Evolutionary conservation across 2,329 filamentous ascomycete species (phyloP), one percentile per base, ranked within the genome.

Genomic region (Colletotrichum aenigma): DNA sequence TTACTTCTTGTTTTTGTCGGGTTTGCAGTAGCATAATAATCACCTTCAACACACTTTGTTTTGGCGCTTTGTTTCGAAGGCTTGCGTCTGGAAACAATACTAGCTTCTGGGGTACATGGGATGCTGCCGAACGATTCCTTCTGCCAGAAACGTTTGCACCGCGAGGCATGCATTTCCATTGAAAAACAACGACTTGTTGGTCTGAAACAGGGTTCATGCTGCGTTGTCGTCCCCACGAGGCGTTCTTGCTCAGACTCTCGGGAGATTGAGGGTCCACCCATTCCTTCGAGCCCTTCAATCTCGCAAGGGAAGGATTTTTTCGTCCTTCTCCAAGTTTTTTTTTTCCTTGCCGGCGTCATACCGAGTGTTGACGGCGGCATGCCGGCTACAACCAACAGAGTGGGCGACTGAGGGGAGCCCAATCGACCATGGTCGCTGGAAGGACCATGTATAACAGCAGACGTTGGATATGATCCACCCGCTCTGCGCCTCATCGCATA

Each of bases 401-500:
- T 30, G 26, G 56, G 36, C 60, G 26, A 18, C 52, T 43, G 28
- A 61, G 52, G 30, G 55, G 52, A 60, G 12, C 26, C 10, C 16
- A 21, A 56, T n/a, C 61, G 38, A 36, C 26, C 34, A 34, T 69
- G 34, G 55, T 30, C 24, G n/a, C 55, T 34, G 56, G 38, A 36
- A 55, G 34, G 56, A n/a, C 62, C 70, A 48, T 68, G 38, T 43
- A 30, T 24, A 24, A 48, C 30, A 18, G 38, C 30, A 21, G 48
- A 69, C 43, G 70, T 60, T 74, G 58, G 26, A 69, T 26, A 28
- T 18, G 66, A 38, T 48, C 73, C 73, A 73, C 70, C 24, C 32
- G 21, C 73, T 73, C 58, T 56, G 70, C 73, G 74, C 70, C 74
- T 69, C 74, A 52, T 52, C 34, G 74, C 70, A 76, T 76, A 76